Evolutionary conservation across 1,284 basidiomycete species (phyloP), one percentile per base, ranked within the genome.

Genomic region (Moesziomyces parantarcticus): DNA sequence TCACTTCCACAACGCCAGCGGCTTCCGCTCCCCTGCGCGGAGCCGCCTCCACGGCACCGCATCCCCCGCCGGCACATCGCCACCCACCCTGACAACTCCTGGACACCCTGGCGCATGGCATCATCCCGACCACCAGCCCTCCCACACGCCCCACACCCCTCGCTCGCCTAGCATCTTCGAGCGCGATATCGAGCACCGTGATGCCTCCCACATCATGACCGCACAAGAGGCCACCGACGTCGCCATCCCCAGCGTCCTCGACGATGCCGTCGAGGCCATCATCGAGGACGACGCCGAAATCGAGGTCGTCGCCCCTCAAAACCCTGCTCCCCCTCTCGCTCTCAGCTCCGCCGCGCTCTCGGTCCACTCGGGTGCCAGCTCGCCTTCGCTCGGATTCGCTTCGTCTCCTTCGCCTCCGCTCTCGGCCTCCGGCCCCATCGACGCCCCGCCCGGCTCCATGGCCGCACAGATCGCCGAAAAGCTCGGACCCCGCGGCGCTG

Each of bases 241-340:
- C 3, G 79, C 80, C 36, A 80, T 82, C 23, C 80, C 81, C 5
- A 66, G 65, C 22, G 81, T 82, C 14, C 69, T 83, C 9, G 79
- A 82, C 52, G 80, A 81, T 45, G 81, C 81, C 10, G 80, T 79
- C 21, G 79, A 80, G 46, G 81, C 81, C 22, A 76, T 83, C 43
- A 72, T 75, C 22, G 75, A 76, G 42, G 77, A 80, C 21, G 67
- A 64, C 45, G 66, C 56, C 32, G 67, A 79, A 56, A 66, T 83
- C 48, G 81, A 83, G 50, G 76, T 83, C 25, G 67, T 83, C 5
- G 60, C 80, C 13, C 79, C 81, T 3, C 73, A 75, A 18, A 59
- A 75, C n/a, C 60, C 75, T 0, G 65, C 70, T 3, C 59, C 74
- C 2, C 76, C 75, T 8, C 63, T 77, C 7, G 71, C 78, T 10